A percentile compares a stretch with the other conserved stretches of the same genome.
These are phyloP conservation scores for Geotrichum cucujoidarum DNA, from an alignment of 1,139 yeast genomes.

Conservation along the genomic window DNA sequence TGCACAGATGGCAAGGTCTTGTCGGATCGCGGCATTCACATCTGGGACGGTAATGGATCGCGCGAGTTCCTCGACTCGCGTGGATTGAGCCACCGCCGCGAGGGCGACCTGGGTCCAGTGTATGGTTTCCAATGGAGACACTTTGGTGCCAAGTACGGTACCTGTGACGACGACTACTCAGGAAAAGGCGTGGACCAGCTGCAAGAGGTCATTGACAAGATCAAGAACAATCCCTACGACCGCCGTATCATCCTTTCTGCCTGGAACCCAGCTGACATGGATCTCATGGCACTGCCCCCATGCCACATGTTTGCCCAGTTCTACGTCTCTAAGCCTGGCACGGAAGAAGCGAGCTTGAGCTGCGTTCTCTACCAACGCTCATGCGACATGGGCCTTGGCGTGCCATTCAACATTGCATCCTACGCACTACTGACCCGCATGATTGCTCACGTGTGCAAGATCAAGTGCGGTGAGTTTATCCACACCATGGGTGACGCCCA, in stretches of 20 bases:
- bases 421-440: conserved; percentile 86
- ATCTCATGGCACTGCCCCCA: conserved; percentile 95
- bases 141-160: conserved; percentile 86
- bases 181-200: conserved; percentile 91
- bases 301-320: conserved; percentile 96
- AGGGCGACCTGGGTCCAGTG: conserved; percentile 95
- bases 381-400: conserved; percentile 99
- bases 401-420: conserved; percentile 95
- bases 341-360: conserved; percentile 48
- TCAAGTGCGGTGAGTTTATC: conserved; percentile 92
- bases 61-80: conserved; percentile 80
- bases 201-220: conserved; percentile 67
- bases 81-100: conserved; percentile 76
- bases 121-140: conserved; percentile 99
- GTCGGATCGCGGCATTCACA: conserved; percentile 78
- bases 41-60: conserved; percentile 99
- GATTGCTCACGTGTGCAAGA: conserved; percentile 91
- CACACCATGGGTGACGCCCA: conserved; percentile 98
- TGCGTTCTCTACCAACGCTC: conserved; percentile 92
- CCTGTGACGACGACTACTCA: conserved; percentile 80
- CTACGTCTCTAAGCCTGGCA: conserved; percentile 73
- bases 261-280: conserved; percentile 96
- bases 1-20: conserved; percentile 80
- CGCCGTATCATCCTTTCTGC: conserved; percentile 92
- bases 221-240: conserved; percentile 87